phyloP scores from a whole-genome alignment of 129 eudicot genomes.

The Rutidosis leptorrhynchoides region DNA sequence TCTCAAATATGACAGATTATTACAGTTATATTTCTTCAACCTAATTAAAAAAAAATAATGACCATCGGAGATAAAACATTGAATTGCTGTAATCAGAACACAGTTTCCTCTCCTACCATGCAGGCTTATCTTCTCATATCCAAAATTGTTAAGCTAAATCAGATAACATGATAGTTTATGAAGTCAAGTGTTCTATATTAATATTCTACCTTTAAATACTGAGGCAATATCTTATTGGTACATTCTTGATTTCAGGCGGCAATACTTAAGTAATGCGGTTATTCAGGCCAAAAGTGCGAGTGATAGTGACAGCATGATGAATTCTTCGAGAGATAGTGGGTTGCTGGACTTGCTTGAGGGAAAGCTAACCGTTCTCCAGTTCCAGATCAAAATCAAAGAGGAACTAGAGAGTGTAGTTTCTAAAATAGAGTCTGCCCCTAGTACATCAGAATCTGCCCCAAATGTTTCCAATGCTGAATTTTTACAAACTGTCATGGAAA shows the following conservation, averaged over 20 bases:
- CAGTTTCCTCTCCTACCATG: not conserved
- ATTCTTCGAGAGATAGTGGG: conserved; percentile 70
- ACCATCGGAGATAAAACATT: not conserved
- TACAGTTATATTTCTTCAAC: not conserved
- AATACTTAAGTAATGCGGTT: conserved; percentile 89
- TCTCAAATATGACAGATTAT: not conserved
- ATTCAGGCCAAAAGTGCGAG: conserved; percentile 94
- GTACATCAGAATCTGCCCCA: conserved; percentile 49
- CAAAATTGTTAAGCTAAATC: not conserved
- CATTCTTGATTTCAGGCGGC: conserved; percentile 59
- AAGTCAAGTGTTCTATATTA: not conserved
- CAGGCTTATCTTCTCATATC: not conserved
- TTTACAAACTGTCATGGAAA: conserved; percentile 42
- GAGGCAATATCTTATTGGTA: not conserved
- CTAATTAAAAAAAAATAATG: too few relatives aligned
- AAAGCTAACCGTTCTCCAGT: conserved; percentile 82
- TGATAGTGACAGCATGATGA: conserved; percentile 45
- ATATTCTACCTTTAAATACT: not conserved
- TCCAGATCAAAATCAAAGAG: conserved; percentile 85
- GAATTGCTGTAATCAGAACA: not conserved
- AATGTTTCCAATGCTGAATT: conserved; percentile 40
- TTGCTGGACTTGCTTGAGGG: conserved; percentile 93
- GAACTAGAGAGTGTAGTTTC: conserved; percentile 61
- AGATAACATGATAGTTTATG: not conserved
- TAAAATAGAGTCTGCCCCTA: conserved; percentile 51